Evolutionary conservation across 495 filamentous ascomycete genomes (phyloP).

Genomic region (Aspergillus nanangensis): DNA sequence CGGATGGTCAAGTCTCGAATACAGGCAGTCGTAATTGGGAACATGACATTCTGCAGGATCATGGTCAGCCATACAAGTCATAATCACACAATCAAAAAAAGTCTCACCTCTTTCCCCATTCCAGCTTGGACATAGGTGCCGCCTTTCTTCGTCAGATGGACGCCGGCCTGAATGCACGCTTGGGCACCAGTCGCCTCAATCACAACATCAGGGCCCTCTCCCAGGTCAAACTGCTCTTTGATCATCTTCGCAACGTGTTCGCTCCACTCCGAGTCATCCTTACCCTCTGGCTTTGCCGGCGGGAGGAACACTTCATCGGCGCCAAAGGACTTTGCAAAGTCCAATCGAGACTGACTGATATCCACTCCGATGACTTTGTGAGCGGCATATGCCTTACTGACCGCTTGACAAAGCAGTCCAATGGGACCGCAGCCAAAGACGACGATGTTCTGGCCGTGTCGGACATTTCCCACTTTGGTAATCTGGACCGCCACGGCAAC

Average conservation of each 20-base stretch:
- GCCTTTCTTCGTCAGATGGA: conserved; percentile 65
- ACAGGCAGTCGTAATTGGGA: conserved; percentile 81
- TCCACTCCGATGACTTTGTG: conserved; percentile 72
- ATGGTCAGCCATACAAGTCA: too few relatives aligned
- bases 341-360: conserved; percentile 62
- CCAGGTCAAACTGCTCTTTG: conserved; percentile 38
- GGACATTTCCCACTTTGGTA: conserved; percentile 60
- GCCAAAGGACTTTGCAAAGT: conserved; percentile 64
- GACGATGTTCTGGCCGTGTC: conserved; percentile 67
- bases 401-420: conserved; percentile 74
- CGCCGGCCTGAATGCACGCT: conserved; percentile 65
- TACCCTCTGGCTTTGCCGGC: conserved; percentile 19
- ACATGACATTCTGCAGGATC: conserved; percentile 65
- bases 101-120: conserved; percentile 67
- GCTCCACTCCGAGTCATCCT: conserved; percentile 42
- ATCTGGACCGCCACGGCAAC: conserved; percentile 80
- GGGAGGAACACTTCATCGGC: conserved; percentile 63
- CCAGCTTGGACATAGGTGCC: conserved; percentile 85
- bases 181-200: conserved; percentile 85
- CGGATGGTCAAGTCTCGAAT: conserved; percentile 77
- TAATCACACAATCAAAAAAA: too few relatives aligned
- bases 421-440: conserved; percentile 87
- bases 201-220: conserved; percentile 65
- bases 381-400: conserved; percentile 69
- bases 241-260: conserved; percentile 59